Percentiles rank a stretch among this genome's conserved stretches.
These are phyloP conservation scores for Aspergillus sp. DNA, from an alignment of 2,329 filamentous ascomycete genomes.

Conservation along the genomic window DNA sequence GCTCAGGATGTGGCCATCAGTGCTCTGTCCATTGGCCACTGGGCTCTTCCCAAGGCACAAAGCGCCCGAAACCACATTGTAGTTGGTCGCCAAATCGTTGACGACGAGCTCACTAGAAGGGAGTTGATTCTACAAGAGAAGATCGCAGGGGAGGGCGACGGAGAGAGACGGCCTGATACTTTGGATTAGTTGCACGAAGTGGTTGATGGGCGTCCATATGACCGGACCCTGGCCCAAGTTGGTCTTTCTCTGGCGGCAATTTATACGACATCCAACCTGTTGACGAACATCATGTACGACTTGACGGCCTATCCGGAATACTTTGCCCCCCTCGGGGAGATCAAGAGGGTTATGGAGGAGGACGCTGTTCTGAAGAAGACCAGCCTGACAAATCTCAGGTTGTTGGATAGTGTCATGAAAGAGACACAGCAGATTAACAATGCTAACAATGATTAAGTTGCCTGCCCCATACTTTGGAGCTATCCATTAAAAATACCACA, in stretches of 20 bases:
- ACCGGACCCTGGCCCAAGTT: constrained; percentile 18
- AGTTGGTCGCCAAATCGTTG: constrained; percentile 32
- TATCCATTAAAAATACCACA: constrained; percentile 4
- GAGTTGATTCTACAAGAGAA: constrained; percentile 15
- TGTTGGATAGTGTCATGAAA: constrained; percentile 33
- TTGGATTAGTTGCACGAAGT: constrained; percentile 25
- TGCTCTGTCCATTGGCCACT: constrained; percentile 41
- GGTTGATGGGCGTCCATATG: constrained; percentile 7
- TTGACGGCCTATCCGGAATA: constrained; percentile 49
- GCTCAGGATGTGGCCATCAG: constrained; percentile 40
- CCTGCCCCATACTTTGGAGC: neutral
- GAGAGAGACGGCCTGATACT: constrained; percentile 15
- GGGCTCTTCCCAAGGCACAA: constrained; percentile 40
- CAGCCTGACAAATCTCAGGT: constrained; percentile 27
- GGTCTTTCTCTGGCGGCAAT: constrained; percentile 27
- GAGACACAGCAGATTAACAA: constrained; percentile 27
- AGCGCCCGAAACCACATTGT: constrained; percentile 34
- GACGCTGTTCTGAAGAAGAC: constrained; percentile 34
- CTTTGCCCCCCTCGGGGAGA: constrained; percentile 49
- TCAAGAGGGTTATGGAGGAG: constrained; percentile 37
- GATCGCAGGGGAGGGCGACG: constrained; percentile 9
- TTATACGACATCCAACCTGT: constrained; percentile 28
- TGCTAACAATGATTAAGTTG: constrained; percentile 18
- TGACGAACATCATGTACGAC: constrained; percentile 50
- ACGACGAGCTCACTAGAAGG: constrained; percentile 20